Base-by-base conservation (phyloP, 1,284 basidiomycete genomes). In the Malassezia obtusa region DNA sequence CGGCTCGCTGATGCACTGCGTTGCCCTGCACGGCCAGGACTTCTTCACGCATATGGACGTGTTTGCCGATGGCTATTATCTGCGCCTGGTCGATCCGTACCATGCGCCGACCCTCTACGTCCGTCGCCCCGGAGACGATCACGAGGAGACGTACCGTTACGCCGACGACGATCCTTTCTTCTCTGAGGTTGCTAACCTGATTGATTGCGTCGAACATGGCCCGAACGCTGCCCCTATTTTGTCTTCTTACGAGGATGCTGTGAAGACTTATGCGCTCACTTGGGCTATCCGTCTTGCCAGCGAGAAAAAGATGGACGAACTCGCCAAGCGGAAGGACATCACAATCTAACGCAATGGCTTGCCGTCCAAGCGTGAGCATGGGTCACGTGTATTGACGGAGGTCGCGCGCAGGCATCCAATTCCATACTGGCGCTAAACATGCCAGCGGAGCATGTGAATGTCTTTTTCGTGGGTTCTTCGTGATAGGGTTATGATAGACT, bases 121-220 rank as follows among this genome's bases (percentile, higher is more conserved):
- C 43, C 63, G 70, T n/a, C 58, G 66, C 10, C 70, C 70, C 12
- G 70, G 68, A 1, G 67, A 69, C 41, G 70, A 72, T 58, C 31
- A 38, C 19, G 70, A 71, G 49, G 68, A 72, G 58, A 67, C 67
- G 38, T 59, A 68, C 19, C 52, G 65, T n/a, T 71, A 66, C 61
- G 50, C 61, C 44, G 64, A 65, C 55, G 70, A 72, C 55, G 70
- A 72, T 51, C 70, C 70, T 26, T 72, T 72, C 68, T 72, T 68
- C 61, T 66, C 68, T 5, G 70, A 72, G 49, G 67, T 73, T n/a
- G 49, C 52, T 33, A 67, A 68, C 52, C 38, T 70, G 35, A 65
- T 71, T 24, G 67, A 70, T 47, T 63, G 61, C 53, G 63, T 70
- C 39, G 64, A 70, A 46, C 63, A 68, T 46, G 65, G 65, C 6